Evolutionary conservation across 1,139 yeast species (phyloP), one percentile per base, ranked within the genome.

Genomic region (Debaryomycetaceae sp.): DNA sequence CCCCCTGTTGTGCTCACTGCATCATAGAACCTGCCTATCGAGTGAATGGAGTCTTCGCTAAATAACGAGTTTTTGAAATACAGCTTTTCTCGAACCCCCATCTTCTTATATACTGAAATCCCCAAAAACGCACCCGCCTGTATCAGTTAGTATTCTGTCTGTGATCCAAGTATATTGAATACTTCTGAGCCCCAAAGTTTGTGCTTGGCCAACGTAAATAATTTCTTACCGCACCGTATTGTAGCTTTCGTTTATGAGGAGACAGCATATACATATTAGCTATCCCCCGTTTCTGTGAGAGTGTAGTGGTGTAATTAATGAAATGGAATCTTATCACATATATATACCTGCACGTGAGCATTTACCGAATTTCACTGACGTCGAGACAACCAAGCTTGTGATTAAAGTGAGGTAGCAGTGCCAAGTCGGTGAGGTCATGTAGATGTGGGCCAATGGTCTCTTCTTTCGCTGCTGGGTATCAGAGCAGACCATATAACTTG

Each of bases 221-320:
- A 4, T n/a, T 36, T 52, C 58, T 46, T 54, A 54, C 58, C n/a
- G 53, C 54, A 40, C 59, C 48, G 36, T 48, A 45, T 23, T 52
- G 50, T 40, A 49, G 44, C 38, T 45, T 50, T 55, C 55, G 46
- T 42, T 43, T 54, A 7, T 36, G 33, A 9, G 42, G 37, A 14
- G 23, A 33, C 6, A 34, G 36, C 40, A 39, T 42, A 24, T 11
- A 20, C 36, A 30, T 24, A 17, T 24, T 4, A 22, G 11, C 41
- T 17, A 20, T 17, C 7, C n/a, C 14, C 17, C 23, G 4, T 7
- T 4, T 24, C 40, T 17, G 30, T 23, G 24, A 27, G 23, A 6
- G 8, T 36, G 8, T 6, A 31, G 11, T 5, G 5, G 22, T n/a
- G 13, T 20, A 7, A 24, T 24, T 6, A 4, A 22, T 22, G 24